Evolutionary conservation across 2,329 filamentous ascomycete genomes (phyloP).

Genomic region (Nigrospora oryzae): DNA sequence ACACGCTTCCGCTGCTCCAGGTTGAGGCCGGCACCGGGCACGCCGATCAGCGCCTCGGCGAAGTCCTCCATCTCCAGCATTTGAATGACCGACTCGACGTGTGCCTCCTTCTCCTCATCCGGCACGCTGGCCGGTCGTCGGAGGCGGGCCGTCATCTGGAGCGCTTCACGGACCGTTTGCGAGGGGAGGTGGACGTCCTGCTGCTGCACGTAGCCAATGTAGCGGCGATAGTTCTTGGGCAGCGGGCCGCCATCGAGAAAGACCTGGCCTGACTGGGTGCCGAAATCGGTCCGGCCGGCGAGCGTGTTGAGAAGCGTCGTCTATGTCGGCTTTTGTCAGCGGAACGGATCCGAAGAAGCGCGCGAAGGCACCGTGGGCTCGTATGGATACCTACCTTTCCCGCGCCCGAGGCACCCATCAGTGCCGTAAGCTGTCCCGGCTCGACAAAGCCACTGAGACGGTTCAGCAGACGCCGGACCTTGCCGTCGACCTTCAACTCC

Average conservation of each 20-base stretch:
- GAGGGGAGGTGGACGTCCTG: constrained; percentile 7
- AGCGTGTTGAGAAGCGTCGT: constrained; percentile 3
- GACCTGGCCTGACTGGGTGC: constrained; percentile 3
- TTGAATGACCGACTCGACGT: constrained; percentile 6
- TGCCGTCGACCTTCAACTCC: constrained; percentile 4
- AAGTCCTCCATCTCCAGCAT: neutral
- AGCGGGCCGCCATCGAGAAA: constrained; percentile 5
- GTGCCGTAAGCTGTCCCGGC: constrained; percentile 8
- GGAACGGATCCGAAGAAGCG: too few relatives aligned
- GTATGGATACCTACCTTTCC: too few relatives aligned
- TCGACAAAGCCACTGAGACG: constrained; percentile 6
- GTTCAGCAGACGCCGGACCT: constrained; percentile 5
- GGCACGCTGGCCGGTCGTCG: constrained; percentile 2
- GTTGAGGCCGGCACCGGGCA: neutral
- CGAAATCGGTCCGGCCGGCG: constrained; percentile 2
- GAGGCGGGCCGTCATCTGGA: constrained; percentile 5
- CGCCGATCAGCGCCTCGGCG: neutral
- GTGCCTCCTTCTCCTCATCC: constrained; percentile 4
- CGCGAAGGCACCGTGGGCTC: too few relatives aligned
- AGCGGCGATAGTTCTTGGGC: constrained; percentile 4
- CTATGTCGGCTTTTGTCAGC: too few relatives aligned
- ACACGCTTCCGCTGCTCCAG: constrained; percentile 64
- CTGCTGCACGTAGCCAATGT: constrained; percentile 7
- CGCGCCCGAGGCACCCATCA: constrained; percentile 9
- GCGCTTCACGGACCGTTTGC: constrained; percentile 6